Conservation (phyloP, 345 rosid genomes). For the Draba incana region DNA sequence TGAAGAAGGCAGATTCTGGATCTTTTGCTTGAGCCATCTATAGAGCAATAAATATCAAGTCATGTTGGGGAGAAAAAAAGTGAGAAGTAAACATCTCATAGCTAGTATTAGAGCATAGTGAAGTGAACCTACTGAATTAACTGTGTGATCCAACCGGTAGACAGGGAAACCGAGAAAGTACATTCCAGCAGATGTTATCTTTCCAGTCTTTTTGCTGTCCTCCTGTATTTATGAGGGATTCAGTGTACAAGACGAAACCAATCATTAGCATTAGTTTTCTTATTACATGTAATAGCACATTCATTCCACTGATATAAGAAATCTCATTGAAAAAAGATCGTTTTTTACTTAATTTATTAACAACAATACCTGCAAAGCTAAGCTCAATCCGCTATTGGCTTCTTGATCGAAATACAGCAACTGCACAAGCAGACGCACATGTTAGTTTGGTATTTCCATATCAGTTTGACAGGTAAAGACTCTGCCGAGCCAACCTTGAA, state of each 20-base stretch:
- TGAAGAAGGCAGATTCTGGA: conserved; percentile 90
- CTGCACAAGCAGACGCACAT: conserved; percentile 55
- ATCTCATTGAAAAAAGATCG: not conserved
- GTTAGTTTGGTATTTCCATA: conserved; percentile 11
- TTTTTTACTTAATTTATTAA: conserved; percentile 2
- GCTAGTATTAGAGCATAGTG: conserved; percentile 5
- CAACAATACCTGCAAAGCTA: conserved; percentile 78
- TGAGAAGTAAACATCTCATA: too few relatives aligned
- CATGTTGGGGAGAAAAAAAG: conserved; percentile 9
- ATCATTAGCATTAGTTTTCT: conserved; percentile 1
- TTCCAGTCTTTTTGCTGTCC: conserved; percentile 85
- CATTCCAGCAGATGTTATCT: conserved; percentile 92
- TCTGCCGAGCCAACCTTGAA: conserved; percentile 64
- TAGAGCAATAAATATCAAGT: conserved; percentile 21
- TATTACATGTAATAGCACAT: not conserved
- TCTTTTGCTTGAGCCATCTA: conserved; percentile 88
- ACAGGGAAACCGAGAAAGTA: conserved; percentile 96
- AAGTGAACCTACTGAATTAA: conserved; percentile 63
- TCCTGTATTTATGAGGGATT: conserved; percentile 52
- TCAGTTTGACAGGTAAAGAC: conserved; percentile 26
- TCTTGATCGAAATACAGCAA: conserved; percentile 87
- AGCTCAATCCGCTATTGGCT: conserved; percentile 81
- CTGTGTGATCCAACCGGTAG: conserved; percentile 81
- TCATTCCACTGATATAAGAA: not conserved
- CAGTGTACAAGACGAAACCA: conserved; percentile 16